A percentile compares a stretch with the other conserved stretches of the same genome.
These are phyloP conservation scores for Globisporangium apiculatum DNA, from an alignment of 352 stramenopile species.

Conservation along the genomic window DNA sequence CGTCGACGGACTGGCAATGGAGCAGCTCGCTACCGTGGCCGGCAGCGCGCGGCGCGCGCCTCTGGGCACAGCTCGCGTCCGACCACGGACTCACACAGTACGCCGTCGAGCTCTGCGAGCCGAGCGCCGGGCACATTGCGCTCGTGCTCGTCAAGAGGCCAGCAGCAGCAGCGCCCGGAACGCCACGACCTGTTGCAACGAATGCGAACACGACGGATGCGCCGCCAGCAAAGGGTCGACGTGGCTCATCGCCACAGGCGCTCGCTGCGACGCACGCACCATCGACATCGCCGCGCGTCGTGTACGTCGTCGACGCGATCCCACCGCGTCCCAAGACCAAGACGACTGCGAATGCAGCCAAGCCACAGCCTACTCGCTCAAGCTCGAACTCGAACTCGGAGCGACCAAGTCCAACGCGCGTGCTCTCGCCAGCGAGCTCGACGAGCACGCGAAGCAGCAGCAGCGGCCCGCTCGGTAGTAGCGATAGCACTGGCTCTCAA, in stretches of 20 bases:
- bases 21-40: conserved; percentile 2
- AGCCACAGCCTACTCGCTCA: conserved; percentile 4
- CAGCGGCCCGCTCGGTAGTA: background rate
- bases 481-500: background rate
- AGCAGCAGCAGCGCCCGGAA: background rate
- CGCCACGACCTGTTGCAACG: background rate
- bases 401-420: background rate
- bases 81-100: conserved; percentile 8
- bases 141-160: conserved; percentile 12
- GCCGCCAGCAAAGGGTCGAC: conserved; percentile 1
- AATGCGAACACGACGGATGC: background rate
- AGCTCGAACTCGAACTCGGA: too few species aligned
- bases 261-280: background rate
- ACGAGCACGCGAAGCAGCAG: conserved; percentile 23
- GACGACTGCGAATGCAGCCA: conserved; percentile 4
- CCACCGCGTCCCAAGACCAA: conserved; percentile 28
- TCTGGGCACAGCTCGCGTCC: conserved; percentile 10
- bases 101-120: conserved; percentile 16
- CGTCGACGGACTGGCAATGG: background rate
- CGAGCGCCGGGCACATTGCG: conserved; percentile 13
- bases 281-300: conserved; percentile 26
- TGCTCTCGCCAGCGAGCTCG: conserved; percentile 11
- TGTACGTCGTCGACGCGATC: conserved; percentile 73
- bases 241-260: conserved; percentile 2
- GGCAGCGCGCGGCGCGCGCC: conserved; percentile 9